phyloP scores from a whole-genome alignment of 306 rosid genomes.

The Trifolium dubium region DNA sequence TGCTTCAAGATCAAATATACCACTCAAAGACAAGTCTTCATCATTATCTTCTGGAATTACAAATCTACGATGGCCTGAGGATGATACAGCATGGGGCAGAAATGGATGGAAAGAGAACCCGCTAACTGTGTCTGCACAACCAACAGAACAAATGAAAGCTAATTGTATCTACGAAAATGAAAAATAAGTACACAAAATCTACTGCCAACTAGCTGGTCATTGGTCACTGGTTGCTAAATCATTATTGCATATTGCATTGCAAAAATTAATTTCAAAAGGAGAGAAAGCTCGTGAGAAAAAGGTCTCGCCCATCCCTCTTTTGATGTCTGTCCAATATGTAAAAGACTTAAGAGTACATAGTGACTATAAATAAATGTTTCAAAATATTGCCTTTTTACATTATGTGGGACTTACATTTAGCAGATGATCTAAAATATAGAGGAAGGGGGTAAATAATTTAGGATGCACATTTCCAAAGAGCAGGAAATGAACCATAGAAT shows the following conservation, averaged over 20 bases:
- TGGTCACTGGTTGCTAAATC: constrained; percentile 32
- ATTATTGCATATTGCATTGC: background rate
- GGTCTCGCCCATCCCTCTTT: background rate
- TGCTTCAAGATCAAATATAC: constrained; percentile 54
- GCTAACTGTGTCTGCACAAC: constrained; percentile 74
- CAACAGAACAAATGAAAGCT: constrained; percentile 33
- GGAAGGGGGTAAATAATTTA: constrained; percentile 7
- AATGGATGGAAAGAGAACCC: constrained; percentile 93
- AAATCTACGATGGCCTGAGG: constrained; percentile 95
- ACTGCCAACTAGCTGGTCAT: constrained; percentile 30
- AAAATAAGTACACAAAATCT: constrained; percentile 12
- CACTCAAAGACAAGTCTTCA: constrained; percentile 63
- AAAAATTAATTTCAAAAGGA: constrained; percentile 14
- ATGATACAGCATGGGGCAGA: constrained; percentile 78
- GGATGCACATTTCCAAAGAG: constrained; percentile 3
- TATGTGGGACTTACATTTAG: constrained; percentile 24
- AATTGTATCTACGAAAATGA: constrained; percentile 23
- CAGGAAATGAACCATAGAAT: constrained; percentile 26
- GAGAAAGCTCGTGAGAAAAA: background rate
- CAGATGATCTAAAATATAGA: constrained; percentile 3
- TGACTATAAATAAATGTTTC: background rate
- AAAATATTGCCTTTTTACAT: constrained; percentile 14
- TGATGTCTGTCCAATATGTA: constrained; percentile 19
- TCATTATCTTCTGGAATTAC: constrained; percentile 63
- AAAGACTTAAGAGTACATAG: constrained; percentile 3